phyloP scores from a whole-genome alignment of 306 rosid genomes.

The Hippophae gyantsensis region DNA sequence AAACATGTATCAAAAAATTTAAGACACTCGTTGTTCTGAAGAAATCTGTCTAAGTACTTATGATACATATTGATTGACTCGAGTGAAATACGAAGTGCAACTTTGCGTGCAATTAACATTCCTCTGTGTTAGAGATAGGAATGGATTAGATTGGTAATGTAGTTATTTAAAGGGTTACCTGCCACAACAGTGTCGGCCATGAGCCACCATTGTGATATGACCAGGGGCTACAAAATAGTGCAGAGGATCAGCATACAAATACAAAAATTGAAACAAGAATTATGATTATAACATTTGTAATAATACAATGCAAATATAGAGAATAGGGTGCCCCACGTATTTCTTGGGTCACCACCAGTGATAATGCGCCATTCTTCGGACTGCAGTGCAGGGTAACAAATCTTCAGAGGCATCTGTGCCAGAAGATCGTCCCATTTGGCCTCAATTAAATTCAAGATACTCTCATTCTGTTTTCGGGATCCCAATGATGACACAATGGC shows the following conservation, averaged over 20 bases:
- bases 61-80: too few relatives aligned
- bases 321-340: conserved; percentile 51
- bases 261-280: too few relatives aligned
- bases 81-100: too few relatives aligned
- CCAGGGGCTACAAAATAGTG: conserved; percentile 65
- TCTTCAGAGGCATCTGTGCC: conserved; percentile 82
- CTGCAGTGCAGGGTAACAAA: conserved; percentile 81
- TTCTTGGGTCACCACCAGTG: conserved; percentile 93
- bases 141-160: neutral
- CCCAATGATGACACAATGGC: conserved; percentile 78
- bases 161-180: conserved; percentile 26
- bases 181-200: conserved; percentile 94
- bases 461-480: conserved; percentile 50
- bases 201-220: conserved; percentile 94
- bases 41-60: too few relatives aligned
- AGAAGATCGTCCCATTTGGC: conserved; percentile 87
- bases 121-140: neutral
- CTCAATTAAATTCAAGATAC: conserved; percentile 67
- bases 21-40: too few relatives aligned
- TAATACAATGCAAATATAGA: neutral
- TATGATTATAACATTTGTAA: neutral
- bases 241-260: neutral
- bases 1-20: too few relatives aligned
- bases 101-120: too few relatives aligned
- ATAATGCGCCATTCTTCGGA: conserved; percentile 81